Base-by-base conservation (phyloP, 305 asterid genomes). In the Ajuga reptans region DNA sequence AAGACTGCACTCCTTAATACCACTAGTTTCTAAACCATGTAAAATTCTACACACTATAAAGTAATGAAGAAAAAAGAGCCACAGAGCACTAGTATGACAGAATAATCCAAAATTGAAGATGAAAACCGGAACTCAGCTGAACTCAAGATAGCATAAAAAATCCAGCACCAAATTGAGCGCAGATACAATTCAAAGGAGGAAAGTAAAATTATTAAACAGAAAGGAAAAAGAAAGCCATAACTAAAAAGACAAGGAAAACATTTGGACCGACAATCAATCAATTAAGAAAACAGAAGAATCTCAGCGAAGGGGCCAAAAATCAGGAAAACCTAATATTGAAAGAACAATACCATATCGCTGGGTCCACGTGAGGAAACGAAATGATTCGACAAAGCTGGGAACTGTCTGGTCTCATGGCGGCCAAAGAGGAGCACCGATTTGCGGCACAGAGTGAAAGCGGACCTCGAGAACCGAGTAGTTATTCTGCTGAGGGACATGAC, bases 401-500 rank as follows among this genome's bases (percentile, higher is more conserved):
- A 42, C 49, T 42, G 59, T 0, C 55, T 72, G 45, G 46, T 82
- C 17, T 71, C 77, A 64, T 54, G 81, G 69, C 82, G 86, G 53
- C 78, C 69, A 29, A 47, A 68, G 27, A 74, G 79, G 49, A 75
- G 64, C 75, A 67, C 54, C 70, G 94, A 80, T 70, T 71, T 69
- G 75, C 89, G 84, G 64, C 69, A 78, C 74, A 75, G 88, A 59
- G 77, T 12, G 75, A 80, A 24, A 41, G 78, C 43, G 52, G 71
- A 11, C 65, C 82, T 80, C 1, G 92, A 78, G 15, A 87, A 76
- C 51, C 92, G 86, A 52, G 69, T 65, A 1, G 85, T 57, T 11
- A 88, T 43, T 79, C 86, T 88, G 62, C 86, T 69, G 6, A 78
- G 65, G 37, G 88, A 81, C 96, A 87, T 86, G 70, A 60, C 63